Evolutionary conservation across 768 basidiomycete species (phyloP).

Genomic region (Suillus fuscotomentosus): DNA sequence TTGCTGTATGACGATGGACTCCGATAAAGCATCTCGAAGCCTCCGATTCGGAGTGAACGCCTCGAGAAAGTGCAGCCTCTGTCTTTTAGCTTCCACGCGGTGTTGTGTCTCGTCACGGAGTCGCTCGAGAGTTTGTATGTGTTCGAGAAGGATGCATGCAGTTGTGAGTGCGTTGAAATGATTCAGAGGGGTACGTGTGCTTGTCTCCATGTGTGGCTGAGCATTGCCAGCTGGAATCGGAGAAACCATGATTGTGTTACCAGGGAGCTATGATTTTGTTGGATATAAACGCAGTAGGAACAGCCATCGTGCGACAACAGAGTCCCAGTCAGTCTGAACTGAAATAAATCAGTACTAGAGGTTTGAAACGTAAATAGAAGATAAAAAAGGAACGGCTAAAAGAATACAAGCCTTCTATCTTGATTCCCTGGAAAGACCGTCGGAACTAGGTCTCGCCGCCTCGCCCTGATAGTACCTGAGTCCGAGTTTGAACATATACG

Average conservation of each 20-base stretch:
- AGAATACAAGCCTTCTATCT: no score
- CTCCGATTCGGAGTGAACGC: not conserved
- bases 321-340: not conserved
- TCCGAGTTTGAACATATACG: no score
- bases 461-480: no score
- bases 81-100: not conserved
- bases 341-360: not conserved
- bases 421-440: no score
- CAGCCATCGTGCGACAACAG: not conserved
- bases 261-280: not conserved
- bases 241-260: not conserved
- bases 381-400: not conserved
- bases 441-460: no score
- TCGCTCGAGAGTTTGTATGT: conserved; percentile 21
- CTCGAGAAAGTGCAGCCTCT: not conserved
- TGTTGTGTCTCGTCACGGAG: conserved; percentile 4
- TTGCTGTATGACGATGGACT: not conserved
- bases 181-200: conserved; percentile 3
- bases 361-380: not conserved
- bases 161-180: conserved; percentile 26
- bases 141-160: conserved; percentile 27
- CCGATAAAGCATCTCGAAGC: not conserved
- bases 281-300: not conserved
- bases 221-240: not conserved
- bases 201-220: not conserved